phyloP scores from a whole-genome alignment of 2,329 filamentous ascomycete genomes.

The Verticillium alfalfae region DNA sequence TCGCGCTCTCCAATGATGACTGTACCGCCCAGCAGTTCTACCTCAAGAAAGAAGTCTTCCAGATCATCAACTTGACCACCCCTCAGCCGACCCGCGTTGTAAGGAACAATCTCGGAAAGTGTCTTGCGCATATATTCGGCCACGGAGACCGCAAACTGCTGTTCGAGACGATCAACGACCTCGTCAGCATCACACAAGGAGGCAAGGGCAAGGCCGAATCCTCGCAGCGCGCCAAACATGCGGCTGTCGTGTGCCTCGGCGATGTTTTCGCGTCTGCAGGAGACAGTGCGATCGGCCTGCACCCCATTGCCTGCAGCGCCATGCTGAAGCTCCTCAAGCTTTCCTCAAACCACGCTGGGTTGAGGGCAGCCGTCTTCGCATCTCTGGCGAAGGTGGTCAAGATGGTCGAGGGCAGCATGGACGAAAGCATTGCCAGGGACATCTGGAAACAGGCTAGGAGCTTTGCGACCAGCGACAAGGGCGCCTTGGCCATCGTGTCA shows the following conservation, averaged over 20 bases:
- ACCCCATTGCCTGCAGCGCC: conserved; percentile 66
- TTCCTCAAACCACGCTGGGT: conserved; percentile 72
- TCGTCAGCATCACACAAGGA: conserved; percentile 65
- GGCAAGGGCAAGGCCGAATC: conserved; percentile 71
- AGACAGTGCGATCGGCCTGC: conserved; percentile 83
- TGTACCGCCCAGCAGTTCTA: conserved; percentile 85
- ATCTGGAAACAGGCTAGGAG: conserved; percentile 88
- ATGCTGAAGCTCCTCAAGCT: conserved; percentile 76
- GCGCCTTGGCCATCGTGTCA: conserved; percentile 69
- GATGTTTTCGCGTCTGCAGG: conserved; percentile 88
- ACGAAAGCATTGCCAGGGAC: conserved; percentile 81
- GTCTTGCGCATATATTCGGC: conserved; percentile 75
- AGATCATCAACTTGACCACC: conserved; percentile 77
- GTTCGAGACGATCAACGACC: conserved; percentile 90
- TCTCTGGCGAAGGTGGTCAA: conserved; percentile 70
- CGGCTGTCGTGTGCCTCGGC: conserved; percentile 79
- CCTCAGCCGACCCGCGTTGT: conserved; percentile 84
- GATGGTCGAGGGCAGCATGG: conserved; percentile 71
- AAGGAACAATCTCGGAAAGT: conserved; percentile 80
- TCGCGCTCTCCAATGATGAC: conserved; percentile 67
- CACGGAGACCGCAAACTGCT: conserved; percentile 86
- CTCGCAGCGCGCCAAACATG: conserved; percentile 77
- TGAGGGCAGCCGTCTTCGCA: conserved; percentile 72
- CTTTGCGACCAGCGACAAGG: conserved; percentile 74
- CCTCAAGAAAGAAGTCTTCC: conserved; percentile 90